A percentile compares a stretch with the other conserved stretches of the same genome.
Conservation (phyloP, 1,284 basidiomycete genomes). For the Coniferiporia weirii region DNA sequence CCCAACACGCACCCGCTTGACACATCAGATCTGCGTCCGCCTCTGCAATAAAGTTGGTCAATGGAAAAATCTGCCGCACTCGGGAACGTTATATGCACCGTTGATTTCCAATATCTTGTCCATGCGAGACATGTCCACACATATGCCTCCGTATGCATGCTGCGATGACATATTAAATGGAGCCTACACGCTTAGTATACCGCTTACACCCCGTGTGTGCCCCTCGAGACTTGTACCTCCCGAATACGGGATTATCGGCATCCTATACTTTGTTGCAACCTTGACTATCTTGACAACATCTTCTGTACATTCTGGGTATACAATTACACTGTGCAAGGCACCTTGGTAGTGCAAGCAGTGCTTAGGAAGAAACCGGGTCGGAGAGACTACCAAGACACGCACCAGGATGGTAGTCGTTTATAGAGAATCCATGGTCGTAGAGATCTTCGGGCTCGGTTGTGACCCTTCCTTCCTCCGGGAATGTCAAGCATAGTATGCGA, state of each 20-base stretch:
- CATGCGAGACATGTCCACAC: constrained; percentile 82
- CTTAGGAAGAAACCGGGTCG: not conserved
- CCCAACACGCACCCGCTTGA: constrained; percentile 83
- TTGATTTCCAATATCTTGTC: constrained; percentile 76
- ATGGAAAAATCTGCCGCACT: constrained; percentile 8
- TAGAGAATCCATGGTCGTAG: constrained; percentile 51
- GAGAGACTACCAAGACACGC: constrained; percentile 14
- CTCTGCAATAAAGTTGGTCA: constrained; percentile 36
- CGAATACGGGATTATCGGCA: constrained; percentile 67
- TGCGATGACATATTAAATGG: constrained; percentile 16
- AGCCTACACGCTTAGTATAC: not conserved
- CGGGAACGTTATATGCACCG: constrained; percentile 36
- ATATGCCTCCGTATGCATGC: constrained; percentile 39
- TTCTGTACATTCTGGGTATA: constrained; percentile 53
- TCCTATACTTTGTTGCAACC: constrained; percentile 57
- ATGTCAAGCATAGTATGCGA: constrained; percentile 37
- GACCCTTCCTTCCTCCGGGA: constrained; percentile 37
- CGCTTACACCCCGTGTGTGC: constrained; percentile 28
- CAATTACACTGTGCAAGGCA: constrained; percentile 44
- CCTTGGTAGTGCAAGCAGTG: constrained; percentile 26
- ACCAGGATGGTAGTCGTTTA: constrained; percentile 56
- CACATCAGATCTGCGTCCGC: constrained; percentile 78
- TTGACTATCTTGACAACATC: constrained; percentile 68
- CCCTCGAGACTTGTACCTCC: constrained; percentile 70
- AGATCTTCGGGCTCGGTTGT: constrained; percentile 54